phyloP scores from a whole-genome alignment of 805 yeast species.

The Pichia cabralensis region DNA sequence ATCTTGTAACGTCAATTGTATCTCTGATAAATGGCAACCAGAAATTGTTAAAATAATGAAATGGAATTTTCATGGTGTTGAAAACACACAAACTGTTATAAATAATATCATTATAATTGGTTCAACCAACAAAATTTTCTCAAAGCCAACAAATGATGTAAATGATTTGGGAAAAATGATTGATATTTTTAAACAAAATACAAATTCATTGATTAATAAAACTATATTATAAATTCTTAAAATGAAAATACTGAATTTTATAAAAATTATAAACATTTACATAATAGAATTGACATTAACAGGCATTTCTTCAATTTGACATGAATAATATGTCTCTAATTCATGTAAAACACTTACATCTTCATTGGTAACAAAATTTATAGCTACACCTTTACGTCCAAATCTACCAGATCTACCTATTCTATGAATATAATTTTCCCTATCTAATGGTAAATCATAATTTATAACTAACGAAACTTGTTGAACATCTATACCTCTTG shows the following conservation, averaged over 20 bases:
- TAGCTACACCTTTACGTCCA: conserved; percentile 98
- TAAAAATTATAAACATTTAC: too few species aligned
- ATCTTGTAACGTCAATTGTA: neutral
- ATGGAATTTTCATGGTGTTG: too few species aligned
- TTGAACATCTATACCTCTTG: conserved; percentile 97
- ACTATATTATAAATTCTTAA: too few species aligned
- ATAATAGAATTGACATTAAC: conserved; percentile 25
- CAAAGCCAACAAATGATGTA: too few species aligned
- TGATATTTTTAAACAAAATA: too few species aligned
- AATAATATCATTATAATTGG: too few species aligned
- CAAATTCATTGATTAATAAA: too few species aligned
- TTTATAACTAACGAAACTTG: conserved; percentile 92
- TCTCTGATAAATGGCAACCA: neutral
- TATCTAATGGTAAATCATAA: conserved; percentile 83
- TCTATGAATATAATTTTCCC: conserved; percentile 93
- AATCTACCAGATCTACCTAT: conserved; percentile 98
- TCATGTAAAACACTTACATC: conserved; percentile 71
- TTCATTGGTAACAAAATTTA: conserved; percentile 79
- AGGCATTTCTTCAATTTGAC: conserved; percentile 92
- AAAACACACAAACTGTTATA: too few species aligned
- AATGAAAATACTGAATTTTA: too few species aligned
- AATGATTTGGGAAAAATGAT: too few species aligned
- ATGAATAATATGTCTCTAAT: conserved; percentile 82
- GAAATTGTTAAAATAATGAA: neutral
- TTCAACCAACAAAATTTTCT: too few species aligned